Conservation (phyloP, 495 filamentous ascomycete species). For the Parachaetomium inaequale region DNA sequence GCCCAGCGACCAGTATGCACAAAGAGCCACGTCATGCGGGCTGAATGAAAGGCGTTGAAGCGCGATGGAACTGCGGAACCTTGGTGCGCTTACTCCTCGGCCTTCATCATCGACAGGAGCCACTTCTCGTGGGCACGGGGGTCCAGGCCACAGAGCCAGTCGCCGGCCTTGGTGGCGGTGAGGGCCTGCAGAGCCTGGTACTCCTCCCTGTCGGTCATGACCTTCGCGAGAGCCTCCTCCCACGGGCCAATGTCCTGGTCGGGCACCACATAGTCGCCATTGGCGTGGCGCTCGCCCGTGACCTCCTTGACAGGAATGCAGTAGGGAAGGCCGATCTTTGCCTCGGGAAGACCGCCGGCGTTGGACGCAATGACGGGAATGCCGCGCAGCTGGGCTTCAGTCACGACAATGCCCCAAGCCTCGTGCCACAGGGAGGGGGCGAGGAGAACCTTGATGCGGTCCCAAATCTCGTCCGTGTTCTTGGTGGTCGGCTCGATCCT, state of each 20-base stretch:
- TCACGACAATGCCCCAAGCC: conserved; percentile 35
- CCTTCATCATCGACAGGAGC: conserved; percentile 28
- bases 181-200: conserved; percentile 20
- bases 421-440: conserved; percentile 33
- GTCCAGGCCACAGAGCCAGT: conserved; percentile 26
- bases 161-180: conserved; percentile 17
- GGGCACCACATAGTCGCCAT: conserved; percentile 29
- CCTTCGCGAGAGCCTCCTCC: conserved; percentile 17
- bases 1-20: conserved; percentile 8
- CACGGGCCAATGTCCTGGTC: conserved; percentile 28
- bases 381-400: conserved; percentile 34
- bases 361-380: conserved; percentile 35
- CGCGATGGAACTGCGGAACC: not conserved
- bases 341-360: conserved; percentile 31
- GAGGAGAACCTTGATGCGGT: conserved; percentile 31
- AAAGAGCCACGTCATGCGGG: not conserved
- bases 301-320: conserved; percentile 31
- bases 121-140: conserved; percentile 30
- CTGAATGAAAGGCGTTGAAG: not conserved
- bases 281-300: conserved; percentile 21
- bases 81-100: conserved; percentile 1
- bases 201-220: conserved; percentile 22
- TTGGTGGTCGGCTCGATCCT: conserved; percentile 26
- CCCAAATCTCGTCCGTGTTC: conserved; percentile 34
- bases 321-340: conserved; percentile 30